Percentiles rank a stretch among this genome's conserved stretches.
phyloP scores from a whole-genome alignment of 768 basidiomycete species.

The Cubamyces lactineus region DNA sequence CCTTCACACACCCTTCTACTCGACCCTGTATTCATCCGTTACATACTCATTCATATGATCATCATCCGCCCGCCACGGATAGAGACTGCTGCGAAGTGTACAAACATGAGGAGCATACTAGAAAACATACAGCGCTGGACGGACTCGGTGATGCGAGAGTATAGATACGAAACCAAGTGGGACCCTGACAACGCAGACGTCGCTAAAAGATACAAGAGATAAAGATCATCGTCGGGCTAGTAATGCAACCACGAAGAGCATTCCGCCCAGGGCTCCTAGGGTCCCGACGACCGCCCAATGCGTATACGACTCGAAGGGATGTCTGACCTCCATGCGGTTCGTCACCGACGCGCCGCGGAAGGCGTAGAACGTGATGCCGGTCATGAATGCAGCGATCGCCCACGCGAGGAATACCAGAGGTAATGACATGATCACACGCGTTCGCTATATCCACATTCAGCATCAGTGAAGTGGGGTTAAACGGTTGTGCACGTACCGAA shows the following conservation, averaged over 20 bases:
- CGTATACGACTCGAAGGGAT: constrained; percentile 60
- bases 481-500: constrained; percentile 42
- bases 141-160: not conserved
- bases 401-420: constrained; percentile 77
- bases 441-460: constrained; percentile 43
- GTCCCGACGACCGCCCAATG: constrained; percentile 66
- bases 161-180: not conserved
- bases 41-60: no score
- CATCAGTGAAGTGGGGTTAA: no score
- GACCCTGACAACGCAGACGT: not conserved
- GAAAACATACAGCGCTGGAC: no score
- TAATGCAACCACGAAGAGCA: constrained; percentile 56
- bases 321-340: constrained; percentile 39
- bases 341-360: constrained; percentile 54
- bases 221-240: constrained; percentile 28
- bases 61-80: not conserved
- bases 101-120: not conserved
- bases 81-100: not conserved
- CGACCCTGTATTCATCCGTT: no score
- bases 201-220: not conserved
- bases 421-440: constrained; percentile 68
- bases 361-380: constrained; percentile 66
- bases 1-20: no score
- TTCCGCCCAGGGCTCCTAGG: constrained; percentile 64
- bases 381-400: constrained; percentile 67